Base-by-base conservation (phyloP, 768 basidiomycete species). In the Postia placenta region DNA sequence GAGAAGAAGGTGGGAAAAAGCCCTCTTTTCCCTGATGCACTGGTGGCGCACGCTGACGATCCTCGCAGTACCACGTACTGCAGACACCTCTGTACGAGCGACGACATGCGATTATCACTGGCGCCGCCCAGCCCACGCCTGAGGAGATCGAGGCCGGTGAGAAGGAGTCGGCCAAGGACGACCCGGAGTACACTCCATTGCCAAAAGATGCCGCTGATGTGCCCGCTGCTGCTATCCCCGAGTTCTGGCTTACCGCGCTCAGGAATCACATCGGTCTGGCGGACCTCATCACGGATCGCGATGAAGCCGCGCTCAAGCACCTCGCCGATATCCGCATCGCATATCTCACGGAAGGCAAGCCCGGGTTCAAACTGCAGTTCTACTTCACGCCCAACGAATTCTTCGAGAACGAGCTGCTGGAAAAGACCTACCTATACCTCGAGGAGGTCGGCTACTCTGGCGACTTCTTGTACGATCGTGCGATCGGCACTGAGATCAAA, bases 231-330 rank as follows among this genome's bases (percentile, higher is more conserved):
- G 76, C 84, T 45, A 90, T 99, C 57, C 91, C 94, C 45, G 87
- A 95, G 60, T 99, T 99, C 78, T 99, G 95, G 95, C 82, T 96
- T 59, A 98, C 96, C 1, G 92, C 93, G 2, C 76, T 98, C 47
- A 83, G 88, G 56, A 98, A 96, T 69, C 93, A 98, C 66, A 67
- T 86, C 47, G 90, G 81, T 43, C 75, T 97, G 48, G 75, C 78
- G 37, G 92, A 94, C 17, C 74, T 93, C 63, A 91, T 98, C 73
- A 95, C 91, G 22, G 93, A 98, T 60, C 85, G 88, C 48, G 95
- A 99, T 65, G 91, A 75, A 52, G 81, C 64, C 40, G 94, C 92
- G 6, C 82, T 99, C 63, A 90, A 89, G 69, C 67, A 75, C 58
- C 81, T 99, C 49, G 71, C 69, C 53, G 92, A 99, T 61, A 78